These are phyloP conservation scores for Thelephora aurantiotincta DNA, from an alignment of 768 basidiomycete species.

Conservation along the genomic window DNA sequence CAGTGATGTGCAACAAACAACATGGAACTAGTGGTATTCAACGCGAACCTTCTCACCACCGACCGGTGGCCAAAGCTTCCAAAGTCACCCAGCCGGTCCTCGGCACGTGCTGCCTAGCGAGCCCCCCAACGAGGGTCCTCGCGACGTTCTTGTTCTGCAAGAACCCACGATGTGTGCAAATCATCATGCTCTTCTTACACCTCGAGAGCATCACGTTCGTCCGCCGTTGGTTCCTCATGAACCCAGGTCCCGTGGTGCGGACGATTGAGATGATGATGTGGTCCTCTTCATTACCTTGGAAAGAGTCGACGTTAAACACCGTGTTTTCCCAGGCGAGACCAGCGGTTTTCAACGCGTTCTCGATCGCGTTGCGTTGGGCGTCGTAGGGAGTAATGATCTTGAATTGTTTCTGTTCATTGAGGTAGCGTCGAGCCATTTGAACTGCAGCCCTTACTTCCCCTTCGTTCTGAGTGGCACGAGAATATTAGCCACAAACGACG, in stretches of 20 bases:
- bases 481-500: neutral
- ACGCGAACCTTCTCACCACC: too few relatives aligned
- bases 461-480: constrained; percentile 12
- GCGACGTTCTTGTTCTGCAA: constrained; percentile 6
- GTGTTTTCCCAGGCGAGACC: constrained; percentile 14
- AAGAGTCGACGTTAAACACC: constrained; percentile 22
- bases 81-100: neutral
- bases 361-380: constrained; percentile 15
- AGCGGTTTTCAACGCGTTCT: constrained; percentile 12
- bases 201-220: constrained; percentile 23
- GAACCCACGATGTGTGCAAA: constrained; percentile 14
- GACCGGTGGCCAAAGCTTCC: too few relatives aligned
- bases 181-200: constrained; percentile 19
- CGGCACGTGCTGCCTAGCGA: constrained; percentile 8
- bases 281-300: constrained; percentile 24
- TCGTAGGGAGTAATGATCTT: constrained; percentile 23
- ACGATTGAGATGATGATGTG: constrained; percentile 20
- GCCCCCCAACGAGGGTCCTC: constrained; percentile 14
- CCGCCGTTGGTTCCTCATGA: constrained; percentile 15
- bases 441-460: constrained; percentile 15
- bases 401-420: constrained; percentile 10
- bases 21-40: too few relatives aligned
- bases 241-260: constrained; percentile 17
- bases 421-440: constrained; percentile 10
- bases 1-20: too few relatives aligned